phyloP scores from a whole-genome alignment of 1,284 basidiomycete species.

The Cystobasidium pallidum region DNA sequence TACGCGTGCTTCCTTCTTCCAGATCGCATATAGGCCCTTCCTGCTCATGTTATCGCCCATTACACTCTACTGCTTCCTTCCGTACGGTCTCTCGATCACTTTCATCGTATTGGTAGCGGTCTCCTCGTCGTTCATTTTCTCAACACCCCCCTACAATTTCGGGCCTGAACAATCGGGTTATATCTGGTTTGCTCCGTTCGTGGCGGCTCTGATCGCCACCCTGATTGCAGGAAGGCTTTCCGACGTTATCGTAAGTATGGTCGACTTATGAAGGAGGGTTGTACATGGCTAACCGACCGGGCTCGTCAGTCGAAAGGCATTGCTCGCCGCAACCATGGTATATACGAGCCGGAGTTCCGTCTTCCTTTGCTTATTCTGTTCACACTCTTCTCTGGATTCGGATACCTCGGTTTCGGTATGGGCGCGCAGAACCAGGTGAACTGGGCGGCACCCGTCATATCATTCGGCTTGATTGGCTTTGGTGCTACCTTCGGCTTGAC shows the following conservation, averaged over 20 bases:
- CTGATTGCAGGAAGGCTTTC: conserved; percentile 32
- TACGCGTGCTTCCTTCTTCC: conserved; percentile 17
- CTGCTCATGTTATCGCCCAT: conserved; percentile 37
- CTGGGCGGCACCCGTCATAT: conserved; percentile 31
- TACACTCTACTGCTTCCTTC: conserved; percentile 20
- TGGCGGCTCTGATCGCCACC: conserved; percentile 33
- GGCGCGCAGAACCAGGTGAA: neutral
- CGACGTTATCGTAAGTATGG: conserved; percentile 13
- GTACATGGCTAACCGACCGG: too few relatives aligned
- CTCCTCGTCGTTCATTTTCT: conserved; percentile 33
- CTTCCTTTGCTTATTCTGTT: conserved; percentile 17
- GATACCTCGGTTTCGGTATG: conserved; percentile 31
- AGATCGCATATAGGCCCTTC: conserved; percentile 35
- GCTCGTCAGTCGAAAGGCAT: conserved; percentile 14
- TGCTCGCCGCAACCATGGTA: conserved; percentile 40
- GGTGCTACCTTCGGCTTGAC: conserved; percentile 25
- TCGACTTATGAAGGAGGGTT: neutral
- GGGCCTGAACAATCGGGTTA: conserved; percentile 32
- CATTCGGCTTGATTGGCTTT: conserved; percentile 30
- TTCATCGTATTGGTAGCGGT: conserved; percentile 43
- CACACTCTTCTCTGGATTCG: conserved; percentile 21
- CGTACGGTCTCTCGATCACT: conserved; percentile 41
- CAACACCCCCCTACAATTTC: conserved; percentile 14
- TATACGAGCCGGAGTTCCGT: conserved; percentile 45
- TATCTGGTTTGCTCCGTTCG: conserved; percentile 33